Percentiles rank a stretch among this genome's conserved stretches.
These are phyloP conservation scores for Capillidium rhysosporum DNA, from an alignment of 371 early-diverging fungal species.

Conservation along the genomic window DNA sequence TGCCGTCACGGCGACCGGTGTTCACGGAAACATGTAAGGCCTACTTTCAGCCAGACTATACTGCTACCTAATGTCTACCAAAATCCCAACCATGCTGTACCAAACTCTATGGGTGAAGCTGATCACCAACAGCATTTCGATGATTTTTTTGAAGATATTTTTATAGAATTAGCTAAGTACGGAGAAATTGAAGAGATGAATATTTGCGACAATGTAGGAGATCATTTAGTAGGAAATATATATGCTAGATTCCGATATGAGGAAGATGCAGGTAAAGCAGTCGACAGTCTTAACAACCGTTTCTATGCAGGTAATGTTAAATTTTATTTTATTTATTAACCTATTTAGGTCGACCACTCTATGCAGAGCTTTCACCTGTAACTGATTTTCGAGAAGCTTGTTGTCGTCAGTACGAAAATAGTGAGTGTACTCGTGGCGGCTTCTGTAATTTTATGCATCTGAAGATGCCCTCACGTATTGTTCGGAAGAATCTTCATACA, in stretches of 20 bases:
- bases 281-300: slow-evolving; percentile 74
- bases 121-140: slow-evolving; percentile 89
- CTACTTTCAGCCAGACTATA: slow-evolving; percentile 86
- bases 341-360: slow-evolving; percentile 59
- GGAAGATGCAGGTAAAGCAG: slow-evolving; percentile 83
- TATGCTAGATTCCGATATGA: slow-evolving; percentile 81
- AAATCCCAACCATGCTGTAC: slow-evolving; percentile 68
- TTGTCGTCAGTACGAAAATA: slow-evolving; percentile 89
- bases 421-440: slow-evolving; percentile 89
- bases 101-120: slow-evolving; percentile 27
- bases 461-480: slow-evolving; percentile 47
- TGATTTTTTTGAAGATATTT: slow-evolving; percentile 90
- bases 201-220: slow-evolving; percentile 95
- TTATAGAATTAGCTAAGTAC: slow-evolving; percentile 86
- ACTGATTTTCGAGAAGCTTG: slow-evolving; percentile 95
- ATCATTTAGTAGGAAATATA: slow-evolving; percentile 95
- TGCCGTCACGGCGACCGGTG: slow-evolving; percentile 96
- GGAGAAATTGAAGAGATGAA: slow-evolving; percentile 88
- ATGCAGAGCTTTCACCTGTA: slow-evolving; percentile 89
- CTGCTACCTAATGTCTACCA: slow-evolving; percentile 86
- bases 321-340: not conserved
- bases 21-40: slow-evolving; percentile 93
- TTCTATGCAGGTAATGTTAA: slow-evolving; percentile 64
- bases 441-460: slow-evolving; percentile 99
- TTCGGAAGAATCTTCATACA: slow-evolving; percentile 58